Base-by-base conservation (phyloP, 2,329 filamentous ascomycete species). In the Elsinoe australis region DNA sequence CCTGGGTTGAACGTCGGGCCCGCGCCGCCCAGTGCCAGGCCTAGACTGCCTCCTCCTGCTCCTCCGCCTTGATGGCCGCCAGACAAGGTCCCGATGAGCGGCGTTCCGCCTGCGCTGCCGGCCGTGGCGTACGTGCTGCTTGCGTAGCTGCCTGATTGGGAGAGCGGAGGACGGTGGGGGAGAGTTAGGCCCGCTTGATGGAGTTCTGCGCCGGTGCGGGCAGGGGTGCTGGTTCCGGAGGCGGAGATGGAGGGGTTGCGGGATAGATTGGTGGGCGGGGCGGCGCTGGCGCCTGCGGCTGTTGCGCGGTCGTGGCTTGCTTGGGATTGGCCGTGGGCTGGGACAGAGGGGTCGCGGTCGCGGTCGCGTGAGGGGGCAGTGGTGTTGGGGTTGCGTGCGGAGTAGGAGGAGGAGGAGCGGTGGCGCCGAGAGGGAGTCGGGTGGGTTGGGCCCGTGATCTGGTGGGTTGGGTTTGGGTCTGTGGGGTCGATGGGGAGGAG, bases 361-460 rank as follows among this genome's bases (percentile, higher is more conserved):
- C n/a, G 24, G 10, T 53, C 5, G 56, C 54, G 17, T 39, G 46
- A 52, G n/a, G 57, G 58, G 9, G 49, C 49, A 10, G 52, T 42
- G 17, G 42, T 54, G 21, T 28, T 38, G 14, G 51, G 35, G 19
- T 48, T 51, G 22, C 53, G 50, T 10, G 42, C 33, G 2, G 52
- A 52, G 48, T 58, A 53, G 21, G 54, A 60, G 29, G 59, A 59
- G 10, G 58, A 60, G 6, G 60, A 56, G 18, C 57, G 72, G 58
- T 80, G 75, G 46, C 76, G 71, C 44, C 67, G 76, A 50, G 66
- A 76, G 52, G 71, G 68, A 17, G 71, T 75, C 10, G 76, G 73
- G 49, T 76, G 72, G n/a, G 63, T 64, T 5, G 75, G 64, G 31
- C 70, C 71, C 17, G 67, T 65, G 47, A 73, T 60, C 48, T 67